A percentile compares a stretch with the other conserved stretches of the same genome.
Conservation (phyloP, 768 basidiomycete species). For the Floccularia luteovirens region DNA sequence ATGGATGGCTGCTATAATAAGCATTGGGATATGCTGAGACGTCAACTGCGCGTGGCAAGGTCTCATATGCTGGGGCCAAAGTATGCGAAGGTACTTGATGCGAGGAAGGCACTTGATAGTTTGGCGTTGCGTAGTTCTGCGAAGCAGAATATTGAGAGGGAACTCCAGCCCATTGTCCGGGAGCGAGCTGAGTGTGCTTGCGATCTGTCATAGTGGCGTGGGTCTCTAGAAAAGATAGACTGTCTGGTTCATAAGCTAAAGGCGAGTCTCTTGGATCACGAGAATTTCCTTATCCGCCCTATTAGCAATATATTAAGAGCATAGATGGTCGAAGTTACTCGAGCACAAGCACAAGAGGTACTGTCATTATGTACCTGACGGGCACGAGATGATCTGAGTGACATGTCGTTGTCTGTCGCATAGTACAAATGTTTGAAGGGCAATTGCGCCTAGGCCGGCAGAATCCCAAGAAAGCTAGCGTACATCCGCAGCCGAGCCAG, state of each 20-base stretch:
- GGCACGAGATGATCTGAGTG: conserved; percentile 8
- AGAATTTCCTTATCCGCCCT: conserved; percentile 18
- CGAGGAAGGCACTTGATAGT: conserved; percentile 14
- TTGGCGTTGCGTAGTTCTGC: conserved; percentile 17
- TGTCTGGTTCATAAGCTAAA: conserved; percentile 18
- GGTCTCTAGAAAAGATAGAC: not conserved
- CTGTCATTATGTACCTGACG: conserved; percentile 12
- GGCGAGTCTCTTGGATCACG: conserved; percentile 14
- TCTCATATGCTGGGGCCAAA: conserved; percentile 4
- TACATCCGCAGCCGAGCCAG: conserved; percentile 7
- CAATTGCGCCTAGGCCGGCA: conserved; percentile 9
- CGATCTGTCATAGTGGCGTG: conserved; percentile 18
- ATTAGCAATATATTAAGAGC: conserved; percentile 16
- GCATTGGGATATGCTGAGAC: conserved; percentile 11
- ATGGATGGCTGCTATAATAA: conserved; percentile 13
- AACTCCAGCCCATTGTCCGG: conserved; percentile 25
- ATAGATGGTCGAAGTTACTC: conserved; percentile 2
- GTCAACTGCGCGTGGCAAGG: conserved; percentile 3
- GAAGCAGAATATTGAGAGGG: conserved; percentile 21
- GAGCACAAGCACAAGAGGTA: conserved; percentile 4
- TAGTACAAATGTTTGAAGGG: conserved; percentile 5
- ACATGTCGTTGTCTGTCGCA: conserved; percentile 9
- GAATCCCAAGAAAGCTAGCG: conserved; percentile 10
- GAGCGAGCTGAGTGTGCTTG: conserved; percentile 23
- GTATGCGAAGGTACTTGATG: conserved; percentile 6